Base-by-base conservation (phyloP, 768 basidiomycete genomes). In the Kwoniella botswanensis region DNA sequence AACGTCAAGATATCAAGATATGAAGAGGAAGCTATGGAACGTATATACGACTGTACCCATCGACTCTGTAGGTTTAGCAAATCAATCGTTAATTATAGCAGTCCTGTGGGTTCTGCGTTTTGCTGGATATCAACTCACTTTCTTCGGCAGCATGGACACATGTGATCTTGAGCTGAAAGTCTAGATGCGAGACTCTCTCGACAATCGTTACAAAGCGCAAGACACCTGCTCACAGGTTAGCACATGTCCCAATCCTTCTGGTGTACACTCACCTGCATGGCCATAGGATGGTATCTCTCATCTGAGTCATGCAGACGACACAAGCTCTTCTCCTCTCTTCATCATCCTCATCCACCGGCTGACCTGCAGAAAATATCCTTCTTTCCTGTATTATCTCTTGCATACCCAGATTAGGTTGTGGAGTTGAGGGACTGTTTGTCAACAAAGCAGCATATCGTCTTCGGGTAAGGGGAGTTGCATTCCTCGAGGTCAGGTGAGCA, bases 131-230 rank as follows among this genome's bases (percentile, higher is more conserved):
- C 12, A 18, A 70, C 71, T 72, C 66, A 79, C 78, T 77, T 77
- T 55, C 70, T 41, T 52, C 71, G 68, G 68, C 73, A 73, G 57
- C 76, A 80, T 57, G 79, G 79, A 63, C 79, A 81, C 73, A 81
- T 73, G 68, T 81, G 79, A 52, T 81, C 77, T 56, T 74, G 71
- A 15, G 78, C 74, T 15, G 78, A 55, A n/a, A 81, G 59, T 61
- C 79, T 68, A 44, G 77, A 60, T n/a, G 79, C 77, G 17, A 81
- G 57, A 72, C 70, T 79, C 63, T 79, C 77, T 63, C 79, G 58
- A 60, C 79, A 81, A 15, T 81, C 79, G 58, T 81, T 77, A 70
- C 79, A 81, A 24, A 81, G 35, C 7, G 79, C 79, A 54, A 81
- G 64, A 68, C 79, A 81, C 57, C 75, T 72, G 41, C 35, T 35